Evolutionary conservation across 2,329 filamentous ascomycete genomes (phyloP), one percentile per base, ranked within the genome.

Genomic region (Arthrinium phaeospermum): DNA sequence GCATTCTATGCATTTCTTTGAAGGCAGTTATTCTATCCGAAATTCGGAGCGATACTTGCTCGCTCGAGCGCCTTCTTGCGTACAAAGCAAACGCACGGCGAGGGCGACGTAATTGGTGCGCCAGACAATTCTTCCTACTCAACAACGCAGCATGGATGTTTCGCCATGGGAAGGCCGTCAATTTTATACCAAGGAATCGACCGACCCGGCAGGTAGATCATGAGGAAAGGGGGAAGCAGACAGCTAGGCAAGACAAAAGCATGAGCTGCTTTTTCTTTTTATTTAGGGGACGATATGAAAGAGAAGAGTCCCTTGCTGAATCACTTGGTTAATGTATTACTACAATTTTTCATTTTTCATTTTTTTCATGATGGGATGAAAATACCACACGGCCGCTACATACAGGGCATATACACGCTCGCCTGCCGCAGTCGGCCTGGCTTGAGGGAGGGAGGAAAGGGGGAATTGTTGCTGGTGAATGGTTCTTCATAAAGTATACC

Each of bases 401-500:
- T 41, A 64, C 8, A 22, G 12, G 46, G 46, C 53, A 37, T 41
- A 41, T 64, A 41, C n/a, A 64, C 41, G 14, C 27, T 64, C 30
- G 57, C 57, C 57, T 49, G 37, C 37, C 37, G 10, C 7, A 41
- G 37, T 41, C 37, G 51, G 51, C 24, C 5, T 64, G 34, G 57
- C 57, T 37, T 61, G 53, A 34, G 53, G 27, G 49, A 30, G 53
- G 19, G 6, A 19, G 27, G 27, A 6, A 19, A 57, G 24, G 47
- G 47, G 49, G 8, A 13, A 2, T 5, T 30, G 24, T n/a, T 64
- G 57, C 57, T 64, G 57, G 57, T 41, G 57, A 34, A 41, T 64
- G 57, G 19, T 24, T 64, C 19, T 41, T 64, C 57, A n/a, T 41
- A 64, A 64, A 19, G 57, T 64, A 64, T 64, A 64, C 57, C 57